Base-by-base conservation (phyloP, 2,329 filamentous ascomycete genomes). In the Madurella mycetomatis region DNA sequence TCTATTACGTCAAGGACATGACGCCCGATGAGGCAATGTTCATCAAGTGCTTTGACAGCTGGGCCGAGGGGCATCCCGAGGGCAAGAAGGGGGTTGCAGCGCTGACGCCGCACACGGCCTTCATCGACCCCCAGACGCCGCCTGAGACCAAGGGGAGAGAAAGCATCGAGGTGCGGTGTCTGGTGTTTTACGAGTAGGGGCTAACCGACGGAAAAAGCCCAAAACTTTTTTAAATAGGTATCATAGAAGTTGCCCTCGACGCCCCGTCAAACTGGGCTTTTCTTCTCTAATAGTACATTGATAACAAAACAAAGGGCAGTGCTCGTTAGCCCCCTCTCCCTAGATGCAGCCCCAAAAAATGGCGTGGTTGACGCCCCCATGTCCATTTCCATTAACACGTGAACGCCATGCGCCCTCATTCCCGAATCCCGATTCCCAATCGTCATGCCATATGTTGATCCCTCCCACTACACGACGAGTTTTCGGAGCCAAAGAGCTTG, bases 1-100 rank as follows among this genome's bases (percentile, higher is more conserved):
- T 85, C 62, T 86, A 79, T 62, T 88, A 87, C 61, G 72, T 80
- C 65, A 86, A 85, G 69, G 84, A 86, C 62, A 87, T 87, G 84
- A 81, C 76, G 45, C 74, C 74, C 4, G 74, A 76, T n/a, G 73
- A 77, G 66, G 73, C 66, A 9, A 62, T 78, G 60, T 67, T 78
- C 40, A 70, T 78, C 59, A 78, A 81, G 73, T 81, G 79, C 62
- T 81, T 80, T 59, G 78, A 81, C 62, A 78, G 75, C 4, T 68
- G 71, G 60, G 71, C 71, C 41, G 66, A 73, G 49, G 67, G 68
- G 2, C 64, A 65, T 56, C 65, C 65, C 4, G 60, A 59, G 1
- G 72, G 72, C 0, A 68, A 62, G 55, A 57, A 70, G 16, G 76
- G 76, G 2, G 61, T 79, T 2, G 77, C 78, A 1, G 73, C 70